A percentile compares a stretch with the other conserved stretches of the same genome.
Evolutionary conservation across 257 asterid species (phyloP).

Genomic region (Lavandula angustifolia): DNA sequence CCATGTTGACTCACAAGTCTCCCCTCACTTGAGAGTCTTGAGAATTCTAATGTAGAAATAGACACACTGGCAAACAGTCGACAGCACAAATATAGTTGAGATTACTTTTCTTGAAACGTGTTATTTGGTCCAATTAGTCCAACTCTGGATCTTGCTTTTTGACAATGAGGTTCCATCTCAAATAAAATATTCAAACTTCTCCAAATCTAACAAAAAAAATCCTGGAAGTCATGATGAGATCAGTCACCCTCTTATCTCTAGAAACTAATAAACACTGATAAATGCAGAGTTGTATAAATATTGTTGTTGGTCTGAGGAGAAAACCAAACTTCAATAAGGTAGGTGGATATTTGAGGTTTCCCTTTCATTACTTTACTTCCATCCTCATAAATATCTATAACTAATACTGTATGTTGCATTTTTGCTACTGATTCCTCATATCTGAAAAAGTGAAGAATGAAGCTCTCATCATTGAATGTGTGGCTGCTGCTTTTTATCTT

Average conservation of each 20-base stretch:
- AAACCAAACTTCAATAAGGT: neutral
- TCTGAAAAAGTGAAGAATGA: neutral
- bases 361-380: too few relatives aligned
- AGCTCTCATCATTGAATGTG: neutral
- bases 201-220: neutral
- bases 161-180: slow-evolving; percentile 15
- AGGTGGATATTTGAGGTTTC: too few relatives aligned
- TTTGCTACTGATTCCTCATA: too few relatives aligned
- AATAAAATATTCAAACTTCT: slow-evolving; percentile 17
- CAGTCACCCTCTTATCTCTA: neutral
- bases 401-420: neutral
- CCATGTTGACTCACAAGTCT: too few relatives aligned
- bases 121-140: neutral
- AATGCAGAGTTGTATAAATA: neutral
- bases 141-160: slow-evolving; percentile 19
- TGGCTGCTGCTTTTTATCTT: slow-evolving; percentile 23
- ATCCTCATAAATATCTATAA: neutral
- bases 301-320: neutral
- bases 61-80: neutral
- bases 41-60: too few relatives aligned
- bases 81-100: neutral
- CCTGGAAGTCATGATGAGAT: slow-evolving; percentile 10
- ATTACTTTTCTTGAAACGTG: neutral
- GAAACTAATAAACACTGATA: neutral
- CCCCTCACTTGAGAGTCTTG: too few relatives aligned